Conservation (phyloP, 345 rosid genomes). For the Hibiscus mutabilis region DNA sequence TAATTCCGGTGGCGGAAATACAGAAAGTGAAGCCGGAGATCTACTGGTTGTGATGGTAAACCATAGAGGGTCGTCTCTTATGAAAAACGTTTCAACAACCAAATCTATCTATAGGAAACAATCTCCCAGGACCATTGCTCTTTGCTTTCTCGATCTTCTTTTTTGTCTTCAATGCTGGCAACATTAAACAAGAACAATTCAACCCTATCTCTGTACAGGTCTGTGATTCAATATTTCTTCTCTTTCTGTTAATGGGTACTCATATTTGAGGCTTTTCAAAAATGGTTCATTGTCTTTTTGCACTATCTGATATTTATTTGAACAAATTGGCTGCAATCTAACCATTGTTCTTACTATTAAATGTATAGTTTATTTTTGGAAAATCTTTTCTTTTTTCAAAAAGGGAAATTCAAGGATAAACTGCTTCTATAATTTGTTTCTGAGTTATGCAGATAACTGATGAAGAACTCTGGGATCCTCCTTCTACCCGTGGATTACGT, state of each 20-base stretch:
- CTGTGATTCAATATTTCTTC: background rate
- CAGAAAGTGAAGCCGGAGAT: conserved; percentile 15
- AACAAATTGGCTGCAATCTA: background rate
- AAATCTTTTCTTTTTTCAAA: background rate
- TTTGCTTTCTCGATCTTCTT: conserved; percentile 27
- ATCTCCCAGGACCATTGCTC: conserved; percentile 18
- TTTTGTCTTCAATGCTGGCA: conserved; percentile 20
- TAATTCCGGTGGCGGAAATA: background rate
- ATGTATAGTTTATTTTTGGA: background rate
- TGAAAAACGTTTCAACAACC: conserved; percentile 14
- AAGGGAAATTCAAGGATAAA: background rate
- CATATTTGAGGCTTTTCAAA: background rate
- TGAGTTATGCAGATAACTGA: conserved; percentile 29
- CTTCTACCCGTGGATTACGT: conserved; percentile 56
- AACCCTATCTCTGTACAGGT: conserved; percentile 17
- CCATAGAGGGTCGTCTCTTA: conserved; percentile 15
- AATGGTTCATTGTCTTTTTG: background rate
- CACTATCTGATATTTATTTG: background rate
- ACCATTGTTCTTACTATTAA: background rate
- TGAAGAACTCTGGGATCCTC: conserved; percentile 57
- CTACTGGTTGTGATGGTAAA: conserved; percentile 23
- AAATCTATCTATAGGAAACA: conserved; percentile 17
- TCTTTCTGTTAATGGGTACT: background rate
- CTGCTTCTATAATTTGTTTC: background rate
- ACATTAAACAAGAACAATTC: conserved; percentile 23